Percentiles rank a stretch among this genome's conserved stretches.
phyloP scores from a whole-genome alignment of 228 moss, liverwort and hornwort genomes.

The Sphagnum magellanicum region DNA sequence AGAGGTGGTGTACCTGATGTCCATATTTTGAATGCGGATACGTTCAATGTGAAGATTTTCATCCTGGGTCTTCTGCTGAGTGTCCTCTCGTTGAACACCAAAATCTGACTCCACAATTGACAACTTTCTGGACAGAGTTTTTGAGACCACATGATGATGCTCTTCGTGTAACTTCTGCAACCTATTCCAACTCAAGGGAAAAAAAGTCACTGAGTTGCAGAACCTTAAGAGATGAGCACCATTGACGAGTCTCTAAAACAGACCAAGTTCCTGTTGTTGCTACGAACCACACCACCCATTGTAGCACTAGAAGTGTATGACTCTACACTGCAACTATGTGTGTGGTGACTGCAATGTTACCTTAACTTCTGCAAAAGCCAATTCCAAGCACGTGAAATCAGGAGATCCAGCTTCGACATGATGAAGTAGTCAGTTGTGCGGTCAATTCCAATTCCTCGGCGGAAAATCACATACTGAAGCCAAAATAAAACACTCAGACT shows the following conservation, averaged over 20 bases:
- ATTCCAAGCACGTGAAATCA: slow-evolving; percentile 48
- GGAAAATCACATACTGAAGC: slow-evolving; percentile 53
- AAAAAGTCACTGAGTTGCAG: not conserved
- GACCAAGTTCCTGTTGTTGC: too few species aligned
- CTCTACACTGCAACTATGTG: too few species aligned
- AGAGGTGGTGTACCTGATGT: slow-evolving; percentile 23
- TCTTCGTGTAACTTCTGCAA: slow-evolving; percentile 18
- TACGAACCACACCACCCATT: too few species aligned
- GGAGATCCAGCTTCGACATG: slow-evolving; percentile 54
- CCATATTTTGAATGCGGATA: slow-evolving; percentile 61
- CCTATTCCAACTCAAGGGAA: slow-evolving; percentile 7
- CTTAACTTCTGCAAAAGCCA: slow-evolving; percentile 35
- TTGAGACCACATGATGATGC: slow-evolving; percentile 18
- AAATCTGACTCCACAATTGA: slow-evolving; percentile 4
- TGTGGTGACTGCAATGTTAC: slow-evolving; percentile 4
- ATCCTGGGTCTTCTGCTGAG: slow-evolving; percentile 8
- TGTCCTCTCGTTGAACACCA: slow-evolving; percentile 11
- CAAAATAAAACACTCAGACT: not conserved
- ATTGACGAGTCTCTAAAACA: too few species aligned
- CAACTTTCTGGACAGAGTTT: slow-evolving; percentile 37
- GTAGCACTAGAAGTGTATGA: too few species aligned
- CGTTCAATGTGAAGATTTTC: slow-evolving; percentile 47
- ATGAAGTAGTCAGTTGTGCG: slow-evolving; percentile 64
- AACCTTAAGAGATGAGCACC: too few species aligned
- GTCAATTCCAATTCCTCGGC: slow-evolving; percentile 64